phyloP scores from a whole-genome alignment of 495 filamentous ascomycete genomes.

The Aspergillus egyptiacus region DNA sequence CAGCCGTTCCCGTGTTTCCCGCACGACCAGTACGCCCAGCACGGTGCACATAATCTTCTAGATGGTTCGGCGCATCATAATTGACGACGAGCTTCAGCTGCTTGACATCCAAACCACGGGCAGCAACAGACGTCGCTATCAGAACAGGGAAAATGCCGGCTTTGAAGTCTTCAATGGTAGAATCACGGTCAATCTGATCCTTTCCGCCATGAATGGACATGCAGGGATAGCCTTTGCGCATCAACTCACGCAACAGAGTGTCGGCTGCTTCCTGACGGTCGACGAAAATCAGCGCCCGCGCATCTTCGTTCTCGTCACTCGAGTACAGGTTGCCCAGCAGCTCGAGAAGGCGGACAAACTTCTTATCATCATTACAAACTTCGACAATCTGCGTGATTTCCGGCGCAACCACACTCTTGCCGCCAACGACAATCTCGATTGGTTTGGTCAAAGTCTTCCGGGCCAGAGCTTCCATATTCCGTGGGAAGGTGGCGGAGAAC shows the following conservation, averaged over 20 bases:
- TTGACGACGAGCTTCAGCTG: conserved; percentile 96
- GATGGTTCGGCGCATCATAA: conserved; percentile 92
- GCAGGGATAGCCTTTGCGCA: conserved; percentile 86
- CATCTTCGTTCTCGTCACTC: conserved; percentile 72
- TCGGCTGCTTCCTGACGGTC: conserved; percentile 94
- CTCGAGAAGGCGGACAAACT: conserved; percentile 79
- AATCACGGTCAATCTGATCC: conserved; percentile 91
- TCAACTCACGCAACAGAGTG: conserved; percentile 69
- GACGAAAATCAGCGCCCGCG: conserved; percentile 85
- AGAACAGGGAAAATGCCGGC: conserved; percentile 81
- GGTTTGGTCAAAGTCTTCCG: conserved; percentile 81
- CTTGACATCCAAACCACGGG: conserved; percentile 92
- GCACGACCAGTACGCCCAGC: conserved; percentile 92
- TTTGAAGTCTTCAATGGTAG: conserved; percentile 93
- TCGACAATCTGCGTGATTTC: conserved; percentile 95
- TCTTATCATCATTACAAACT: conserved; percentile 73
- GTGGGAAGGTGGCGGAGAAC: conserved; percentile 96
- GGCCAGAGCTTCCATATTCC: conserved; percentile 83
- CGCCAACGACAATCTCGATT: conserved; percentile 88
- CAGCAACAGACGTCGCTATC: conserved; percentile 93
- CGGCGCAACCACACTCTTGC: conserved; percentile 82
- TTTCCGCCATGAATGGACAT: conserved; percentile 96
- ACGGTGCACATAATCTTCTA: conserved; percentile 97
- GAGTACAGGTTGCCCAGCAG: conserved; percentile 82
- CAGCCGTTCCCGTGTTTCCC: conserved; percentile 88